phyloP scores from a whole-genome alignment of 345 rosid genomes.

The Pugionium dolabratum region DNA sequence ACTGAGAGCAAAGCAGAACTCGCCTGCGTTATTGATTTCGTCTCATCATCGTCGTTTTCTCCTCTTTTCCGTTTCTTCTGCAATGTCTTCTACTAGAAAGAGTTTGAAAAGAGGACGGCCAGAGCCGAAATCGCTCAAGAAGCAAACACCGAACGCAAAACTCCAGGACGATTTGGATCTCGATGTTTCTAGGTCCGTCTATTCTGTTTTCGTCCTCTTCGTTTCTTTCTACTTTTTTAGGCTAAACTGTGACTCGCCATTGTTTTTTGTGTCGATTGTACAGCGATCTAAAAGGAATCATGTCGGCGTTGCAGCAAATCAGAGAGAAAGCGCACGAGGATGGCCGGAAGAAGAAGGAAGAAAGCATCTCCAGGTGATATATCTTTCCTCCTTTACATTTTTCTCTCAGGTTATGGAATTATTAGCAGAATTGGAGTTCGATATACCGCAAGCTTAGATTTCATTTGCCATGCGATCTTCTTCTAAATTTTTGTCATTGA shows the following conservation, averaged over 20 bases:
- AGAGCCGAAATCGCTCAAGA: conserved; percentile 43
- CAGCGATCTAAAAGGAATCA: conserved; percentile 76
- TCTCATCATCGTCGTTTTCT: neutral
- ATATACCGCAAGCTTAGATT: neutral
- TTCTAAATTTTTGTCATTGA: too few species aligned
- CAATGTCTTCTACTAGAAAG: conserved; percentile 33
- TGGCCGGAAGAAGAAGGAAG: conserved; percentile 73
- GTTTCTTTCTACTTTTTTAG: neutral
- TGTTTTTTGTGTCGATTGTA: conserved; percentile 27
- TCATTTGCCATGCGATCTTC: neutral
- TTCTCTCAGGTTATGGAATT: conserved; percentile 5
- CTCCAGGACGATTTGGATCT: conserved; percentile 54
- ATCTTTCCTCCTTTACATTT: neutral
- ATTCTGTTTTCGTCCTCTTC: neutral
- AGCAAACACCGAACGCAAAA: conserved; percentile 44
- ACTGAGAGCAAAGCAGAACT: neutral
- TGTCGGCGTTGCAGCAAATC: conserved; percentile 64
- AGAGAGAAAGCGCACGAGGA: conserved; percentile 43
- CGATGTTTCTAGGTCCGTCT: conserved; percentile 58
- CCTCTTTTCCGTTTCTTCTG: conserved; percentile 8
- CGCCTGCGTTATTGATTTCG: neutral
- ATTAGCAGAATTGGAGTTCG: too few species aligned
- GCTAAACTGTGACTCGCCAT: neutral
- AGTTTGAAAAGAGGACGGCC: conserved; percentile 23
- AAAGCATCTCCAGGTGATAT: conserved; percentile 72